Percentiles rank a stretch among this genome's conserved stretches.
These are phyloP conservation scores for Corylus avellana DNA, from an alignment of 306 rosid genomes.

Conservation along the genomic window DNA sequence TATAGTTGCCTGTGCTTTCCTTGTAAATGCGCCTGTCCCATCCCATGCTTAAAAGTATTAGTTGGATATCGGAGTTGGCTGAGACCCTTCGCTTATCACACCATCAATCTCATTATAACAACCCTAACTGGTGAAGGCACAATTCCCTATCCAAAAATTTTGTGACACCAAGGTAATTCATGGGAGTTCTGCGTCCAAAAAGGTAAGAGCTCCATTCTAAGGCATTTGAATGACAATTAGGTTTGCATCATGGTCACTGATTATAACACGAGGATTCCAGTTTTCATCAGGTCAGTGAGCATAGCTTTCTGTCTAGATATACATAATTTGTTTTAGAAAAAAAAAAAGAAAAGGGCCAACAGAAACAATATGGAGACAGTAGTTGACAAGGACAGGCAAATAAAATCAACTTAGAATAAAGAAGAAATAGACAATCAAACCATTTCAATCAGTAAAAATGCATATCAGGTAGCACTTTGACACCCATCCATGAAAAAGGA, in stretches of 20 bases:
- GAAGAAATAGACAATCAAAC: conserved; percentile 9
- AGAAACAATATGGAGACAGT: neutral
- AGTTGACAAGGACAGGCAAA: conserved; percentile 3
- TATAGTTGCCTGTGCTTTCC: neutral
- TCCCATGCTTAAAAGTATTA: neutral
- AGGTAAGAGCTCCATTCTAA: neutral
- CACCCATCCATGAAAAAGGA: neutral
- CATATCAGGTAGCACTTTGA: neutral
- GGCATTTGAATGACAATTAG: conserved; percentile 13
- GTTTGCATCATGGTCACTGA: conserved; percentile 8
- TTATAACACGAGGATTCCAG: conserved; percentile 7
- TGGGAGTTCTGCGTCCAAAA: neutral
- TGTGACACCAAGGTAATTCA: neutral
- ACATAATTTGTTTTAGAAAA: neutral
- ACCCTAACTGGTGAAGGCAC: neutral
- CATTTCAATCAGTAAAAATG: conserved; percentile 18
- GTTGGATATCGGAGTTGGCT: neutral
- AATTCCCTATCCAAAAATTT: neutral
- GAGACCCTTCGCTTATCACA: neutral
- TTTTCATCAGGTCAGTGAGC: neutral
- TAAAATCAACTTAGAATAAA: conserved; percentile 5
- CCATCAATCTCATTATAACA: neutral
- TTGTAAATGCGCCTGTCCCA: neutral
- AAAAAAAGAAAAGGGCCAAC: conserved; percentile 9
- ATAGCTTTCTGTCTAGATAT: neutral